Conservation (phyloP, 768 basidiomycete species). For the Mycena pura region DNA sequence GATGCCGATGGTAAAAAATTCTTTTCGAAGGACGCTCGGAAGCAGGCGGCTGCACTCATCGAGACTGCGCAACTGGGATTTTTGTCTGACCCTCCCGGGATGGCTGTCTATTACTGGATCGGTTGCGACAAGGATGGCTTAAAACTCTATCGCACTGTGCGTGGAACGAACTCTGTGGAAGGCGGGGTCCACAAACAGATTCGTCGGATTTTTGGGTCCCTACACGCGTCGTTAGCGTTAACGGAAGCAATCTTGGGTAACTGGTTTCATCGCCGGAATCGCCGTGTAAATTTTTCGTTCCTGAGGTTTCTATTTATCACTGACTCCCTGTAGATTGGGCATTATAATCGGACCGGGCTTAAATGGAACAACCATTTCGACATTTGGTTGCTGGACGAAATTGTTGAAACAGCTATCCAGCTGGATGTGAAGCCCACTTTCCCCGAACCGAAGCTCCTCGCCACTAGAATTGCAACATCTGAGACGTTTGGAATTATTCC, state of each 20-base stretch:
- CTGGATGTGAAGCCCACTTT: slow-evolving; percentile 18
- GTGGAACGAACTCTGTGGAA: slow-evolving; percentile 12
- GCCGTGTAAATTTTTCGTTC: not conserved
- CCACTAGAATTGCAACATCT: slow-evolving; percentile 23
- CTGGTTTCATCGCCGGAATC: slow-evolving; percentile 20
- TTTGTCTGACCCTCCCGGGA: slow-evolving; percentile 9
- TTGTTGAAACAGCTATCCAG: slow-evolving; percentile 17
- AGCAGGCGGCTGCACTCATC: not conserved
- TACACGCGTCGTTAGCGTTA: not conserved
- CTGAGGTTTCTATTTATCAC: not conserved
- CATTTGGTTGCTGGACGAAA: slow-evolving; percentile 25
- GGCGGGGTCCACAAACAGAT: slow-evolving; percentile 10
- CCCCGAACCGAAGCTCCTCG: slow-evolving; percentile 18
- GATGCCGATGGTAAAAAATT: not conserved
- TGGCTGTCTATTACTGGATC: slow-evolving; percentile 1
- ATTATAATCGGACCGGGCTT: slow-evolving; percentile 19
- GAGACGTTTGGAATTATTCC: slow-evolving; percentile 24
- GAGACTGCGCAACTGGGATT: slow-evolving; percentile 7
- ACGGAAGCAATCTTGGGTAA: slow-evolving; percentile 9
- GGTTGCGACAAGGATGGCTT: slow-evolving; percentile 1
- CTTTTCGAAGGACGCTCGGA: slow-evolving; percentile 1
- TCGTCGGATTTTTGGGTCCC: slow-evolving; percentile 8
- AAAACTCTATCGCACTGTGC: not conserved
- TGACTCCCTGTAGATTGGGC: slow-evolving; percentile 15
- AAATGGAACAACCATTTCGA: slow-evolving; percentile 18